Base-by-base conservation (phyloP, 2,329 filamentous ascomycete genomes). In the Diaporthe caulivora region DNA sequence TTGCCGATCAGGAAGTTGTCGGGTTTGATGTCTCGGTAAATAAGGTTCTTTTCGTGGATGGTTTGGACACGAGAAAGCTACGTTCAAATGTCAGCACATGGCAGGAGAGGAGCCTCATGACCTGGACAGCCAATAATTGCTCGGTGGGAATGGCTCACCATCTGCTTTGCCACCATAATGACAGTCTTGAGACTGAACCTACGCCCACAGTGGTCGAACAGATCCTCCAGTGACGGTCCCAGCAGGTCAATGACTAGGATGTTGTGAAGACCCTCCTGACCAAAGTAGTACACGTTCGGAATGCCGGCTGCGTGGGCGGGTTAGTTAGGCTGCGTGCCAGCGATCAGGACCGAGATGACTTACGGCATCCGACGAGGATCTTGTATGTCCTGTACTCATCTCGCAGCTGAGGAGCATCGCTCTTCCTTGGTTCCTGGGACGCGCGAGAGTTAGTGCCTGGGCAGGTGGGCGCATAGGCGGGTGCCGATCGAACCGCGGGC, bases 311-410 rank as follows among this genome's bases (percentile, higher is more conserved):
- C 37, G 79, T 88, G 77, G 87, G 84, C 76, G 77, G 87, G 84
- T 76, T 49, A 71, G 58, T 47, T 47, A 47, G 31, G 15, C 18
- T 18, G 21, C 31, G 40, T 47, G 34, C 68, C 58, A 72, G 74
- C 72, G 73, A 70, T 34, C 74, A 72, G 73, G 70, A 62, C 2
- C 42, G 10, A 70, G 18, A 77, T 62, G 73, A 93, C 97, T 93
- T 88, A 99, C 97, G 96, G 88, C 97, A 99, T 83, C 97, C 97
- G 78, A 98, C 97, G 78, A 99, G 91, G 80, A 99, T 98, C 89
- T 99, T 99, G 89, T 99, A 99, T 75, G 97, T 99, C 81, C 97
- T 92, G 85, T 99, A 99, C 84, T 99, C 97, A 89, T 99, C 97
- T 84, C 97, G 93, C 78, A 99, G 87, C 84, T 99, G 97, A 73